Conservation (phyloP, 176 grass and related monocot species). For the Ensete ventricosum region DNA sequence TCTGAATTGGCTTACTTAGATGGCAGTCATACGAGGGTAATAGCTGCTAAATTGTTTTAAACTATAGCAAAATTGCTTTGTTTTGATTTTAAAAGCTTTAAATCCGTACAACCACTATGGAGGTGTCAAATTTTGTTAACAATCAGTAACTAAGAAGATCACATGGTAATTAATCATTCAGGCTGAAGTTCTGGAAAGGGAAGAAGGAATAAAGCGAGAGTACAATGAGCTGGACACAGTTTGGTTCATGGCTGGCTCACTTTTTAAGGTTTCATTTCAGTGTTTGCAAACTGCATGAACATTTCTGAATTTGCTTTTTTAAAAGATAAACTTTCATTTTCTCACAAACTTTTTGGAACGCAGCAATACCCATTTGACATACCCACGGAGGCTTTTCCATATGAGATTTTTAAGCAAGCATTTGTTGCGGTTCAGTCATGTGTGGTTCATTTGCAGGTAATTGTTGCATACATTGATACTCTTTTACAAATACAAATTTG, state of each 20-base stretch:
- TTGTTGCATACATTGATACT: neutral
- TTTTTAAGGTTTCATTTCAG: conserved; percentile 64
- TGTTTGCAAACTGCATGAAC: conserved; percentile 13
- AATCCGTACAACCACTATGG: neutral
- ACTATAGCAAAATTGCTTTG: neutral
- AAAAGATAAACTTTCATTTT: conserved; percentile 12
- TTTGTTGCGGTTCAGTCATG: conserved; percentile 99
- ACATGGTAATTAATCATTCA: conserved; percentile 22
- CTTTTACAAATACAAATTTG: neutral
- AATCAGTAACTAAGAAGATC: neutral
- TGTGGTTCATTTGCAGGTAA: conserved; percentile 98
- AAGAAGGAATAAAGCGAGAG: conserved; percentile 87
- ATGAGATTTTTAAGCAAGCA: conserved; percentile 97
- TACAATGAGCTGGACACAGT: conserved; percentile 92
- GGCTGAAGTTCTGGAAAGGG: conserved; percentile 80
- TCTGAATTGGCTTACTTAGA: conserved; percentile 73
- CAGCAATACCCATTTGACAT: conserved; percentile 99
- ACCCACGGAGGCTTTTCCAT: conserved; percentile 90
- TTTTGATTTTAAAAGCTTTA: neutral
- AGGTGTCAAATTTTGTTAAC: neutral
- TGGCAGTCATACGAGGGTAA: conserved; percentile 75
- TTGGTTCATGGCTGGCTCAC: conserved; percentile 99
- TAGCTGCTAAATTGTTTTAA: neutral
- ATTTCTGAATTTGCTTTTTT: conserved; percentile 7
- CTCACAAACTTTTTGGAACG: conserved; percentile 13